Percentiles rank a stretch among this genome's conserved stretches.
phyloP scores from a whole-genome alignment of 169 alveolate species.

The Cryptosporidium sp. region DNA sequence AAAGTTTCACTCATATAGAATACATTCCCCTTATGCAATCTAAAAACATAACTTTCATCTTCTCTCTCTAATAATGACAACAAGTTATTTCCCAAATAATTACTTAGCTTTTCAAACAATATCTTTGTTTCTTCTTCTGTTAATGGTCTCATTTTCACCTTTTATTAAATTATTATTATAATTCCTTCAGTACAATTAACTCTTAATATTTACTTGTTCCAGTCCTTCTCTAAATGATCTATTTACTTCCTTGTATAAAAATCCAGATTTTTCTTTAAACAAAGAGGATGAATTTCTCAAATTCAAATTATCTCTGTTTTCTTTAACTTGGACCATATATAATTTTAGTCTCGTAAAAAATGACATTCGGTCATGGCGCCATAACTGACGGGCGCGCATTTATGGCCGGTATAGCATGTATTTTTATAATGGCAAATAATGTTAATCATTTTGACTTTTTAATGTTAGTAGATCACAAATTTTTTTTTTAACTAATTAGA shows the following conservation, averaged over 20 bases:
- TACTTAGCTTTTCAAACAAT: slow-evolving; percentile 86
- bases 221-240: background rate
- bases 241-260: background rate
- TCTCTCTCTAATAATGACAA: slow-evolving; percentile 86
- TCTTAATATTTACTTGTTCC: background rate
- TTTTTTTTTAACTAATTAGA: background rate
- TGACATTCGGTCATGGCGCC: slow-evolving; percentile 40
- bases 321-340: background rate
- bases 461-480: background rate
- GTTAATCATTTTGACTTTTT: background rate
- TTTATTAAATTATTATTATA: background rate
- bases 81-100: slow-evolving; percentile 87
- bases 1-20: slow-evolving; percentile 86
- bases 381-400: background rate
- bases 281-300: background rate
- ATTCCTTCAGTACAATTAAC: background rate
- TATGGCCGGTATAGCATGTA: background rate
- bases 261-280: background rate
- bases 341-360: background rate
- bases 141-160: slow-evolving; percentile 86
- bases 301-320: background rate
- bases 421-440: background rate
- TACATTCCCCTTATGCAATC: slow-evolving; percentile 87
- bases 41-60: slow-evolving; percentile 89
- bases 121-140: slow-evolving; percentile 91